A percentile compares a stretch with the other conserved stretches of the same genome.
phyloP scores from a whole-genome alignment of 2,329 filamentous ascomycete genomes.

The Aspergillus neotritici region DNA sequence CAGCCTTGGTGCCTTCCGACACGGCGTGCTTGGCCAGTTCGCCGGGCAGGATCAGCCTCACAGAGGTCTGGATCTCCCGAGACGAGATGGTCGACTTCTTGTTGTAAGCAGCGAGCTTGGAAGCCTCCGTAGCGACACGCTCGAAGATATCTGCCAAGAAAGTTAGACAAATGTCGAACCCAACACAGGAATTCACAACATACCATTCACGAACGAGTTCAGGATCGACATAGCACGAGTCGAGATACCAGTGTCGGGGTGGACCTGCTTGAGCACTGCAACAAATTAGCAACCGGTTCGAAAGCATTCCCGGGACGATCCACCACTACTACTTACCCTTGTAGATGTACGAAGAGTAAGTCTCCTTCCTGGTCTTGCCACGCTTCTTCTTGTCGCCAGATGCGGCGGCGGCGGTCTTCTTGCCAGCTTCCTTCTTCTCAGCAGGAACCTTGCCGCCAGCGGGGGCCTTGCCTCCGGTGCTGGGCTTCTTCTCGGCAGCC shows the following conservation, averaged over 20 bases:
- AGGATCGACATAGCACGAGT: constrained; percentile 99
- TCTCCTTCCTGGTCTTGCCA: constrained; percentile 99
- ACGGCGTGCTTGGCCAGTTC: constrained; percentile 99
- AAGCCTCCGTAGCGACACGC: constrained; percentile 96
- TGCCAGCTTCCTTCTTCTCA: constrained; percentile 99
- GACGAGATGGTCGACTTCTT: constrained; percentile 99
- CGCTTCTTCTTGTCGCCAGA: constrained; percentile 99
- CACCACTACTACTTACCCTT: constrained; percentile 64
- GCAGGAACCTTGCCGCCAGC: constrained; percentile 68
- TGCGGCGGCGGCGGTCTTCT: constrained; percentile 84
- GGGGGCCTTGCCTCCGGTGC: constrained; percentile 85
- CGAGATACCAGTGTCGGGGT: constrained; percentile 99
- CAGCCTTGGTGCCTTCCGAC: constrained; percentile 98
- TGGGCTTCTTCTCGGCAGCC: constrained; percentile 96
- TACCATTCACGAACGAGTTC: constrained; percentile 99
- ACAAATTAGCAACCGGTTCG: constrained; percentile 16
- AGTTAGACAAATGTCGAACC: not conserved
- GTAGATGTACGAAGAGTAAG: constrained; percentile 99
- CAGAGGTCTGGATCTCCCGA: constrained; percentile 98
- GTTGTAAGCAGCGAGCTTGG: constrained; percentile 99
- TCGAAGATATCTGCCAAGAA: constrained; percentile 83
- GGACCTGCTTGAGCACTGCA: constrained; percentile 97
- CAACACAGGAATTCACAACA: constrained; percentile 30
- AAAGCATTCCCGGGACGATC: constrained; percentile 20
- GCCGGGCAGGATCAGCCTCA: constrained; percentile 94